phyloP scores from a whole-genome alignment of 345 rosid genomes.

The Aegle marmelos region DNA sequence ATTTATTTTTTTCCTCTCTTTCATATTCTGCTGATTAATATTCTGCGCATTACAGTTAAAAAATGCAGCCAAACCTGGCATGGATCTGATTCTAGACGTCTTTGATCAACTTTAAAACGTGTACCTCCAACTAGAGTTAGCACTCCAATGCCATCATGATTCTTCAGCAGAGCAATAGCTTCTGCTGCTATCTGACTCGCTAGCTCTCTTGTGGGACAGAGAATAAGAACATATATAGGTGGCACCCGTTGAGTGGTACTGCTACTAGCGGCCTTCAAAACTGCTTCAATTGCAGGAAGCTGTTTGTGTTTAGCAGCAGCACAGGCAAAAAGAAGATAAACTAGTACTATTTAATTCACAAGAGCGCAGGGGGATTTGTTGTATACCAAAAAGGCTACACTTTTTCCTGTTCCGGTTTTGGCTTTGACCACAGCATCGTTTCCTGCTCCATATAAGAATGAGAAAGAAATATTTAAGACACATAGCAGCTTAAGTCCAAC shows the following conservation, averaged over 20 bases:
- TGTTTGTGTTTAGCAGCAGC: constrained; percentile 59
- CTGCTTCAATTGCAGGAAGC: constrained; percentile 99
- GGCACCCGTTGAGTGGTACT: constrained; percentile 37
- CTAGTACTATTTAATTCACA: constrained; percentile 9
- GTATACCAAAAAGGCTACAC: constrained; percentile 83
- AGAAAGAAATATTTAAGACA: constrained; percentile 9
- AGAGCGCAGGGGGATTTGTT: constrained; percentile 17
- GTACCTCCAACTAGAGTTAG: constrained; percentile 91
- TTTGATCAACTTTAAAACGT: constrained; percentile 90
- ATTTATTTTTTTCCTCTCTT: neutral
- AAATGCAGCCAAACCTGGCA: constrained; percentile 63
- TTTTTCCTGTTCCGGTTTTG: constrained; percentile 90
- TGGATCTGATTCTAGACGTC: constrained; percentile 73
- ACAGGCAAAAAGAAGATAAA: constrained; percentile 28
- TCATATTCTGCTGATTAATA: neutral
- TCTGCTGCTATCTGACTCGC: constrained; percentile 97
- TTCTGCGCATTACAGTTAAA: neutral
- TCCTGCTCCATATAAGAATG: constrained; percentile 49
- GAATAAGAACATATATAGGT: constrained; percentile 63
- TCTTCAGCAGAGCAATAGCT: constrained; percentile 77
- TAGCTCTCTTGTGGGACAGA: constrained; percentile 92
- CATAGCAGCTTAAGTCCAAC: neutral
- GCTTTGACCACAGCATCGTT: constrained; percentile 91
- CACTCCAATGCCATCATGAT: constrained; percentile 79
- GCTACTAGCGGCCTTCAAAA: constrained; percentile 55